Base-by-base conservation (phyloP, 2,329 filamentous ascomycete genomes). In the Bipolaris cookei region DNA sequence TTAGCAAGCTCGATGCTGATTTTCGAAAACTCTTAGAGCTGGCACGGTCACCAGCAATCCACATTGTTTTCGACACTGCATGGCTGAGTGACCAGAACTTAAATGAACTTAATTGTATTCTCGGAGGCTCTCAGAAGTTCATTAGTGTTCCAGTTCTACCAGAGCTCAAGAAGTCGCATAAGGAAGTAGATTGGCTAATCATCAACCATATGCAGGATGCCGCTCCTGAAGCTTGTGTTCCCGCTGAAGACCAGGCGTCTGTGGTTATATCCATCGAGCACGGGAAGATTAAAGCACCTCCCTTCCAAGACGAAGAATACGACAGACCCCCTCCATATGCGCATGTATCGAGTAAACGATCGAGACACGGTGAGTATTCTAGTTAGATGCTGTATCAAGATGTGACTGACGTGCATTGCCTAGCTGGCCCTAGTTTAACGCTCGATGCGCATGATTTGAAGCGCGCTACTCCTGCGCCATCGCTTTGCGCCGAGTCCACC, bases 241-340 rank as follows among this genome's bases (percentile, higher is more conserved):
- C 37, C 38, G 25, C 3, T 18, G 30, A n/a, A 35, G 44, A 34
- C 16, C 44, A 8, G 16, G 23, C 6, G 16, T 46, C 30, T 46
- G 44, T 3, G 32, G 18, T 18, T 32, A 13, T 45, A 32, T 47
- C 30, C 30, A 35, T 35, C 13, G 44, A 38, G 45, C 6, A 28
- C 13, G 14, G 4, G 20, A 14, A 3, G 18, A 13, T 34, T 48
- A 13, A 10, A 38, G 18, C 18, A 37, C 32, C 30, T 34, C 32
- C 11, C 14, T 20, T 21, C n/a, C 13, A 45, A 39, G 41, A 43
- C 50, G 41, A 13, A 21, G 18, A 18, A 37, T 3, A 30, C 25
- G 41, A 45, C 21, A 28, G 20, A 30, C 50, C 50, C 11, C 50
- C 50, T 43, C 20, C 50, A 52, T 52, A 52, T 37, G 14, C 23